Evolutionary conservation across 345 rosid species (phyloP), one percentile per base, ranked within the genome.

Genomic region (Fremontodendron californicum): DNA sequence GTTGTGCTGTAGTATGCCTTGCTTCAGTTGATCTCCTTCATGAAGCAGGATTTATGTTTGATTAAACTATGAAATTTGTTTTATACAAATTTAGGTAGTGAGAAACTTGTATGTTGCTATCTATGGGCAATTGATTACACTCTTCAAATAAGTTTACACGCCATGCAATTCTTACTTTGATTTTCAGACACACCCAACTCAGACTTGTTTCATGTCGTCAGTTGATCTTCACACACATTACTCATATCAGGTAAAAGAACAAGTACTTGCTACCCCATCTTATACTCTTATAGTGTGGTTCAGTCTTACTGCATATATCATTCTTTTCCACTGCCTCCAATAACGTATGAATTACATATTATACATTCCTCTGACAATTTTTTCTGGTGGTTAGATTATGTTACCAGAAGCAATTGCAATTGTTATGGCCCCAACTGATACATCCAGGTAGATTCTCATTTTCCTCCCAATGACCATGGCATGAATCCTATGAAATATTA

Each of bases 181-280:
- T 79, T 85, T 85, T 78, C 93, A 96, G 99, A 96, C 99, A 19
- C 98, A 96, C 79, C 99, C 99, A 58, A 84, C 98, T 1, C 98
- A 96, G 81, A 92, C 96, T 68, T 96, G 97, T 85, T 96, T 96
- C 88, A 96, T 93, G 99, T 96, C 99, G 62, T 96, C 99, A 6
- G 97, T 96, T 71, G 99, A 93, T 88, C 91, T 96, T 78, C 99
- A 96, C 79, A 96, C 98, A 21, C 99, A 96, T 83, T 96, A 96
- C 88, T 96, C 98, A 0, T 96, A 96, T 78, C 99, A 96, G 97
- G 98, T 96, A 86, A 73, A 43, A 39, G 12, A 74, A 39, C 21
- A 35, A 57, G 39, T 29, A 66, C 57, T 43, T 73, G 52, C 81
- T 23, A 39, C 23, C 29, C n/a, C 13, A 19, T 18, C 40, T 45